These are phyloP conservation scores for Podospora appendiculata DNA, from an alignment of 495 filamentous ascomycete genomes.

Conservation along the genomic window DNA sequence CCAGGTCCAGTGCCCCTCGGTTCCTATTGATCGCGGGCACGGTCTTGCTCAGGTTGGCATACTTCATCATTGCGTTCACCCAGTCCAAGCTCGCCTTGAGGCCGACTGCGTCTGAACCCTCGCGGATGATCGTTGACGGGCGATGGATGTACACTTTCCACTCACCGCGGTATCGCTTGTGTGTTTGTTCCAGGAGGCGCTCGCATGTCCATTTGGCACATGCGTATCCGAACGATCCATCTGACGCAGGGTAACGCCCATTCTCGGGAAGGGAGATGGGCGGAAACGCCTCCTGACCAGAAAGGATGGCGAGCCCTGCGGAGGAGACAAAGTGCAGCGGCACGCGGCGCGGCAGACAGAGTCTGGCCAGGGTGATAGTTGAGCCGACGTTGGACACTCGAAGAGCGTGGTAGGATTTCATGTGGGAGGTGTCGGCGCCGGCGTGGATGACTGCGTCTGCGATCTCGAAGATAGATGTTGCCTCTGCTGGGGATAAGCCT, in stretches of 20 bases:
- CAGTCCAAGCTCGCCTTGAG: background rate
- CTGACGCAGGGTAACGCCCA: background rate
- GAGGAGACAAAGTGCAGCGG: slow-evolving; percentile 48
- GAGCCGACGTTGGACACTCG: slow-evolving; percentile 34
- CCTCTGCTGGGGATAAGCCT: slow-evolving; percentile 26
- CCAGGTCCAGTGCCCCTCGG: background rate
- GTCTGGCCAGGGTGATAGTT: slow-evolving; percentile 31
- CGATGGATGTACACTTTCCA: slow-evolving; percentile 33
- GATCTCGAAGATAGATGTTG: slow-evolving; percentile 17
- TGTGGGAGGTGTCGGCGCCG: slow-evolving; percentile 42
- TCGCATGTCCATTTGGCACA: slow-evolving; percentile 51
- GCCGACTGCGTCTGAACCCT: background rate
- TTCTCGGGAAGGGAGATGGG: background rate
- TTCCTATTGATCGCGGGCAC: background rate
- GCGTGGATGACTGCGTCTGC: slow-evolving; percentile 44
- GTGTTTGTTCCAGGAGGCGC: slow-evolving; percentile 31
- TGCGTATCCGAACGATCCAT: slow-evolving; percentile 31
- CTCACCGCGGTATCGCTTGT: slow-evolving; percentile 14
- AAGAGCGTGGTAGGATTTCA: slow-evolving; percentile 39
- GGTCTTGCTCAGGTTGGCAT: background rate
- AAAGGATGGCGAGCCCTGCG: slow-evolving; percentile 17
- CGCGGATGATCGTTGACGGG: slow-evolving; percentile 21
- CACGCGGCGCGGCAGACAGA: slow-evolving; percentile 23
- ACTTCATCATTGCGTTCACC: background rate
- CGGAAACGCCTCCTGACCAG: background rate